Evolutionary conservation across 2,329 filamentous ascomycete species (phyloP).

Genomic region (Aspergillus ochraceus): DNA sequence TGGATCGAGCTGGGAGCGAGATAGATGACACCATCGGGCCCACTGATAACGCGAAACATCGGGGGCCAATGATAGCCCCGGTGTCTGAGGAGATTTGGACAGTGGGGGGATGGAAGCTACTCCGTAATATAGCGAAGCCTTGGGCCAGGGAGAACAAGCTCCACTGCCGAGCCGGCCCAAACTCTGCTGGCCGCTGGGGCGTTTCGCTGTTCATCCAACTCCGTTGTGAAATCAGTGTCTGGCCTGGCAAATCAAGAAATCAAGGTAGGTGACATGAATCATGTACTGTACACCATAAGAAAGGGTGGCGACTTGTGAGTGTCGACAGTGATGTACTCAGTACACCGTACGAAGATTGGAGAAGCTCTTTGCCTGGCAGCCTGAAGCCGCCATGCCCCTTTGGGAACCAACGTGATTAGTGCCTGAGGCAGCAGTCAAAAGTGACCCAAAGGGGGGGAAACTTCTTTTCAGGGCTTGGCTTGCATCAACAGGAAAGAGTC

Average conservation of each 20-base stretch:
- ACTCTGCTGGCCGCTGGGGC: too few relatives aligned
- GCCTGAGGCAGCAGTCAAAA: not conserved
- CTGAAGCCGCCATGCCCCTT: not conserved
- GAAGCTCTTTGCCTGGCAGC: not conserved
- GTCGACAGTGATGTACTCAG: too few relatives aligned
- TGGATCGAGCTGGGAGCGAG: not conserved
- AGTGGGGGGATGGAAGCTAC: not conserved
- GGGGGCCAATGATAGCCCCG: not conserved
- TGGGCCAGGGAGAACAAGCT: not conserved
- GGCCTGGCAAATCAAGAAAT: not conserved
- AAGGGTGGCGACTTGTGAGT: too few relatives aligned
- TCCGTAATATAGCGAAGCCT: not conserved
- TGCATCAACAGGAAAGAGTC: too few relatives aligned
- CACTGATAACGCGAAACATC: slow-evolving; percentile 3
- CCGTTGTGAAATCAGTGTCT: too few relatives aligned
- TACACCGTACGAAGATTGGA: not conserved
- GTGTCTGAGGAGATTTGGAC: not conserved
- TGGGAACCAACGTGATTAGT: not conserved
- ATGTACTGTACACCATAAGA: too few relatives aligned
- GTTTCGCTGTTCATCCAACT: too few relatives aligned
- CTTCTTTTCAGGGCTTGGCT: too few relatives aligned
- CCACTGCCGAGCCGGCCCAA: not conserved
- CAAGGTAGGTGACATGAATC: not conserved
- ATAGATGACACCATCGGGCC: slow-evolving; percentile 6
- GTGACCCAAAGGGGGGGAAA: too few relatives aligned